Base-by-base conservation (phyloP, 805 yeast genomes). In the Cyberlindnera misumaiensis region DNA sequence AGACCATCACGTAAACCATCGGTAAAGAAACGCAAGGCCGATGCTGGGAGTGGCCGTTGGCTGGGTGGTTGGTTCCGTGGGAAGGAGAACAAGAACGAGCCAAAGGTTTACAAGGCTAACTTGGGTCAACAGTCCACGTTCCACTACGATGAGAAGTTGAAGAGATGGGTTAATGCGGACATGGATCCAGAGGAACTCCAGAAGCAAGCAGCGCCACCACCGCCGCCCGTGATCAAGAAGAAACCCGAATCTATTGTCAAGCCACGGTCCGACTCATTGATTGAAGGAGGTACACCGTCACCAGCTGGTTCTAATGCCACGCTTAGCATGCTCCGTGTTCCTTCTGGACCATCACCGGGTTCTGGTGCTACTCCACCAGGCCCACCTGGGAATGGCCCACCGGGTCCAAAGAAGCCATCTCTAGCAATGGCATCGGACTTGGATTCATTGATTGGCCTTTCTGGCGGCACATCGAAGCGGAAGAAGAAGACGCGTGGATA, bases 141-240 rank as follows among this genome's bases (percentile, higher is more conserved):
- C 55, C 73, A 75, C 52, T 93, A 77, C 58, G 96, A 89, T 62
- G 90, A 85, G 51, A 77, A 83, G 42, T 71, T 83, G 54, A 80
- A 82, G 56, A 73, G 96, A 52, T 93, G 97, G 96, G 76, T 93
- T 37, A 80, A 86, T 54, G 75, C 74, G 39, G 74, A 77, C 45
- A 77, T 75, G 4, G 73, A 80, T 18, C 67, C 73, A 35, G 93
- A 76, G 54, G 89, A 82, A 35, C 79, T 79, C 50, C 61, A 69
- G 36, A 60, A 75, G 1, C 70, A 75, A 4, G 77, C 81, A 3
- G 90, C 96, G 4, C 93, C 80, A 1, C 79, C 80, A 18, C 75
- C 68, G 28, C 64, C 71, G 34, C 64, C 71, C 39, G 55, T 68
- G 25, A 61, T 67, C 13, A 64, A 59, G 36, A 62, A 61, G 43